Conservation (phyloP, 1,139 yeast species). For the Sugiyamaella neomexicana region DNA sequence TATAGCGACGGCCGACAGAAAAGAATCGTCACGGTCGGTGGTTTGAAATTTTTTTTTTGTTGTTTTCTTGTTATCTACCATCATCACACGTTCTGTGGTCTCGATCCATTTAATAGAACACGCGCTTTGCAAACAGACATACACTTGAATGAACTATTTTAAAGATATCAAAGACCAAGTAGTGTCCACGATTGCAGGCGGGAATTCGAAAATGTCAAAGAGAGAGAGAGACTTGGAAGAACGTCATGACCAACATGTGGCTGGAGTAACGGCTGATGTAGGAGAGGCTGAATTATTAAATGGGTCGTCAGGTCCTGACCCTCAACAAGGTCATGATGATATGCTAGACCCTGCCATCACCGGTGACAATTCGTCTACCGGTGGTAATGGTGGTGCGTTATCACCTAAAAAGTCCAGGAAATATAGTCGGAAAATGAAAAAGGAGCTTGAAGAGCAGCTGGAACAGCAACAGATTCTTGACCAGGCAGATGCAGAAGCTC, state of each 20-base stretch:
- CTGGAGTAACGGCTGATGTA: conserved; percentile 5
- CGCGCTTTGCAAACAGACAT: neutral
- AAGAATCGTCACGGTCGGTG: too few relatives aligned
- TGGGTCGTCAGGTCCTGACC: neutral
- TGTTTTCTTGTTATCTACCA: neutral
- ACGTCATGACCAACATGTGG: neutral
- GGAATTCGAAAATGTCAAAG: conserved; percentile 3
- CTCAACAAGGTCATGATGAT: neutral
- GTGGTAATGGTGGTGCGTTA: conserved; percentile 3
- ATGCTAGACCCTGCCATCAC: conserved; percentile 14
- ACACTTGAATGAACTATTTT: conserved; percentile 4
- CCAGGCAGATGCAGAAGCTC: conserved; percentile 13
- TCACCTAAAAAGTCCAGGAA: conserved; percentile 7
- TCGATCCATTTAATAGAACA: neutral
- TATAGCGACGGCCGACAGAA: neutral
- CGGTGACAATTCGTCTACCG: conserved; percentile 8
- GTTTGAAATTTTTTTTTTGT: neutral
- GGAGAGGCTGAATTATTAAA: conserved; percentile 10
- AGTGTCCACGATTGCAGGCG: conserved; percentile 2
- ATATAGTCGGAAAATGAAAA: neutral
- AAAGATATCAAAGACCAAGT: conserved; percentile 8
- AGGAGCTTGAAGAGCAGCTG: conserved; percentile 1
- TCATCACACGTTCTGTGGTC: too few relatives aligned
- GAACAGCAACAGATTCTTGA: conserved; percentile 3
- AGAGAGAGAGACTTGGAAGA: neutral